Conservation (phyloP, 2,329 filamentous ascomycete genomes). For the Fusarium setosum region DNA sequence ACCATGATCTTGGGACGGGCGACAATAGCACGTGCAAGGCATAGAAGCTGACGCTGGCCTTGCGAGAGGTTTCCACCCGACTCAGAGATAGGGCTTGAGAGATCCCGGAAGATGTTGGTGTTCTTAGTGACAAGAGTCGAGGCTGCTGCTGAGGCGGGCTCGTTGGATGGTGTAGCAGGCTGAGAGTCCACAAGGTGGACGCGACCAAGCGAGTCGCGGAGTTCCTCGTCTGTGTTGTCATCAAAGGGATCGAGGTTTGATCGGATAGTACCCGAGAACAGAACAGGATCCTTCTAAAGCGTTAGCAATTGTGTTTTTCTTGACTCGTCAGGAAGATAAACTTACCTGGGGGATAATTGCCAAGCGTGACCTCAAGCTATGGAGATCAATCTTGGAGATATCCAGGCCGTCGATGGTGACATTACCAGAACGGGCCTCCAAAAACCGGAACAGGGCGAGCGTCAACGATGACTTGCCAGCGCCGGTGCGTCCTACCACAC, state of each 20-base stretch:
- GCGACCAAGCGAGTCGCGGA: slow-evolving; percentile 75
- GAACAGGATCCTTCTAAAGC: slow-evolving; percentile 72
- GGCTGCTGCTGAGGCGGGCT: slow-evolving; percentile 50
- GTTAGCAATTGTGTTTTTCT: slow-evolving; percentile 12
- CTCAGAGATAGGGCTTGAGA: slow-evolving; percentile 74
- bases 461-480: slow-evolving; percentile 83
- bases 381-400: slow-evolving; percentile 76
- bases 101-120: slow-evolving; percentile 72
- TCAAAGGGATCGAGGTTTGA: slow-evolving; percentile 83
- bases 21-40: slow-evolving; percentile 79
- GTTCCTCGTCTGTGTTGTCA: slow-evolving; percentile 74
- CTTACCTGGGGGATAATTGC: slow-evolving; percentile 79
- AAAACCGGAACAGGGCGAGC: slow-evolving; percentile 80
- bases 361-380: slow-evolving; percentile 77
- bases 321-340: background rate
- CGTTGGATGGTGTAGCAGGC: slow-evolving; percentile 51
- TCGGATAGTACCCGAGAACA: slow-evolving; percentile 83
- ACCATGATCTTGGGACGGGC: slow-evolving; percentile 81
- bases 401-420: slow-evolving; percentile 80
- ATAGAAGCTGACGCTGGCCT: slow-evolving; percentile 81
- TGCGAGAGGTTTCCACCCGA: slow-evolving; percentile 81
- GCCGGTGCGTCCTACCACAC: slow-evolving; percentile 82
- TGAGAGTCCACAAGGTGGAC: slow-evolving; percentile 72
- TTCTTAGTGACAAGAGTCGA: slow-evolving; percentile 58
- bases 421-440: slow-evolving; percentile 74